Evolutionary conservation across 176 grass and related monocot genomes (phyloP).

Genomic region (Juncus inflexus): DNA sequence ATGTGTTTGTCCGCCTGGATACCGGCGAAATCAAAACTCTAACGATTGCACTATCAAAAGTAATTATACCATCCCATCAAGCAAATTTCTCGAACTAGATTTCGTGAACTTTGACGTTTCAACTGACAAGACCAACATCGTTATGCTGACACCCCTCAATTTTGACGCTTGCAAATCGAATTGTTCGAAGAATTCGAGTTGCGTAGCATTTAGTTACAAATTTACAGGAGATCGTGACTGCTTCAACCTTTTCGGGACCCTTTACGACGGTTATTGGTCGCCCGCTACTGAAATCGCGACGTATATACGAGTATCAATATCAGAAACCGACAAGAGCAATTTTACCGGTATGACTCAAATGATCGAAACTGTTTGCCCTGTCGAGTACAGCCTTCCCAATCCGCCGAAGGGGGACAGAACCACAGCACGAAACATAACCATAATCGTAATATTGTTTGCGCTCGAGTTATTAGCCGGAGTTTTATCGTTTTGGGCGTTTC

Average conservation of each 20-base stretch:
- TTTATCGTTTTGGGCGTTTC: slow-evolving; percentile 90
- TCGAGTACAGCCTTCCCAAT: slow-evolving; percentile 38
- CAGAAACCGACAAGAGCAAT: slow-evolving; percentile 36
- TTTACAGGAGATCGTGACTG: slow-evolving; percentile 54
- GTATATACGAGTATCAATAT: slow-evolving; percentile 37
- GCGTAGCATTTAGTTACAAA: slow-evolving; percentile 73
- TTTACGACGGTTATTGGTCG: slow-evolving; percentile 64
- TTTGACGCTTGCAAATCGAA: background rate
- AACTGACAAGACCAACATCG: background rate
- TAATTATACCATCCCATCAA: background rate
- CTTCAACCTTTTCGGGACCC: slow-evolving; percentile 3
- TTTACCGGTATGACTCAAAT: slow-evolving; percentile 66
- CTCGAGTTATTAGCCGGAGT: slow-evolving; percentile 72
- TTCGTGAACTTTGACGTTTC: slow-evolving; percentile 45
- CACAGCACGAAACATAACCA: slow-evolving; percentile 50
- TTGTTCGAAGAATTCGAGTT: slow-evolving; percentile 12
- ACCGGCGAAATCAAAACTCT: background rate
- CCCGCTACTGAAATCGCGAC: slow-evolving; percentile 56
- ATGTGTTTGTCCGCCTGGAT: slow-evolving; percentile 84
- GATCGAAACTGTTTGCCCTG: slow-evolving; percentile 76
- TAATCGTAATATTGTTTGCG: slow-evolving; percentile 62
- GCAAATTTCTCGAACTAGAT: slow-evolving; percentile 66
- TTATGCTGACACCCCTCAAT: slow-evolving; percentile 13
- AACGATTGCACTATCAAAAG: slow-evolving; percentile 35
- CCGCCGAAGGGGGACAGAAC: slow-evolving; percentile 41